Conservation (phyloP, 371 early-diverging fungal species). For the Coelomomyces lativittatus region DNA sequence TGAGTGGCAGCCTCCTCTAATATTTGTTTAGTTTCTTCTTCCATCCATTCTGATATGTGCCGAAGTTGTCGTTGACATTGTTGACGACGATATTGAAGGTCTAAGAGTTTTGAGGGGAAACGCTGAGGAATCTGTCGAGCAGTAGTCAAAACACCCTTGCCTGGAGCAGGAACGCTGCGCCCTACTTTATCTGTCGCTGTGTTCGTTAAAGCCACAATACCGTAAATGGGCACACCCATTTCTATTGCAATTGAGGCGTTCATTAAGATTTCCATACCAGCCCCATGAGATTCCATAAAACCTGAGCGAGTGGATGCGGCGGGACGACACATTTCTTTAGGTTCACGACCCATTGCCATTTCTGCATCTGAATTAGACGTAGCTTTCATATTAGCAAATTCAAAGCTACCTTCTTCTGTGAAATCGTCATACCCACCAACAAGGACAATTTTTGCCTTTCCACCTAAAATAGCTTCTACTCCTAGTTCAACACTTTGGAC, state of each 20-base stretch:
- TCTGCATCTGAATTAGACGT: slow-evolving; percentile 72
- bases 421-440: slow-evolving; percentile 89
- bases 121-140: slow-evolving; percentile 57
- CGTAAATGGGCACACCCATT: slow-evolving; percentile 88
- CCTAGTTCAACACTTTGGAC: slow-evolving; percentile 81
- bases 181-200: slow-evolving; percentile 94
- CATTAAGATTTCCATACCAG: slow-evolving; percentile 80
- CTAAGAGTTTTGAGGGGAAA: slow-evolving; percentile 56
- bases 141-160: slow-evolving; percentile 84
- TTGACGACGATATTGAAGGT: slow-evolving; percentile 73
- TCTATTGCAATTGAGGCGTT: slow-evolving; percentile 70
- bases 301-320: slow-evolving; percentile 64
- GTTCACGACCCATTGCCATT: slow-evolving; percentile 65
- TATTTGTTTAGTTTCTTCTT: slow-evolving; percentile 54
- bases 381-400: slow-evolving; percentile 95
- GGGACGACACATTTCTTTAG: slow-evolving; percentile 81
- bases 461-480: slow-evolving; percentile 69
- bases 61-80: slow-evolving; percentile 61
- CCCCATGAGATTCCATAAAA: slow-evolving; percentile 88
- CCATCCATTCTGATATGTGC: slow-evolving; percentile 71
- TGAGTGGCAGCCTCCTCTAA: slow-evolving; percentile 41
- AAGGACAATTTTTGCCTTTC: slow-evolving; percentile 84
- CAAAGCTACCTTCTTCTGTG: slow-evolving; percentile 78
- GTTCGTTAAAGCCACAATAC: slow-evolving; percentile 74
- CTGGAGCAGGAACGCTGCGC: slow-evolving; percentile 85